Evolutionary conservation across 345 rosid species (phyloP), one percentile per base, ranked within the genome.

Genomic region (Durio zibethinus): DNA sequence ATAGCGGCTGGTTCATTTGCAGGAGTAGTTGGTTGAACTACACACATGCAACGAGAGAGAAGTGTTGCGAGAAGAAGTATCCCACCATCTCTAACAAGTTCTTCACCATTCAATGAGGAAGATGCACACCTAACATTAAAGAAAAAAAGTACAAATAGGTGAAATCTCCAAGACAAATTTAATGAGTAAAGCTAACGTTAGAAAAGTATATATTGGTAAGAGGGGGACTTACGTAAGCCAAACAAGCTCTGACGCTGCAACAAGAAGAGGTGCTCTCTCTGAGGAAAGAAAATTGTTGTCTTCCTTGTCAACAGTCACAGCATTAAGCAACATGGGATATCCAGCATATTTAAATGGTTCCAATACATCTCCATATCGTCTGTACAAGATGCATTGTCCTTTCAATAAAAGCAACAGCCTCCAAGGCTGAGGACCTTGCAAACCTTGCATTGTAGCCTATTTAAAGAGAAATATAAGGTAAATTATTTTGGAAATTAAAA

Each of bases 351-450:
- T 96, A 85, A 96, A 96, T 66, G 99, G 99, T 86, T 91, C 95
- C 70, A 96, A 84, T 48, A 96, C 88, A 83, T 81, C 71, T 69
- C 97, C 97, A 78, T 96, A 91, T 56, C 98, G 88, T 77, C 97
- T 80, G 81, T 96, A 96, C 74, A 96, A 85, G 87, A 96, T 96
- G 84, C 99, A 93, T 61, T 96, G 99, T 65, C 98, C 98, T 89
- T 87, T 96, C 85, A 96, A 83, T 78, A 96, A 82, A 82, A 96
- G 98, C 89, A 96, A 87, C 82, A 96, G 76, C 86, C 98, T 92
- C 99, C 99, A 96, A 57, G 97, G 87, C 80, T 96, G 99, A 72
- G 99, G 98, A 85, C 99, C 99, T 91, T 96, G 99, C 82, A 96
- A 82, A 70, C 99, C 99, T 96, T 96, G 99, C 92, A 96, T 92